Percentiles rank a stretch among this genome's conserved stretches.
Evolutionary conservation across 345 rosid genomes (phyloP).

Genomic region (Linum lewisii): DNA sequence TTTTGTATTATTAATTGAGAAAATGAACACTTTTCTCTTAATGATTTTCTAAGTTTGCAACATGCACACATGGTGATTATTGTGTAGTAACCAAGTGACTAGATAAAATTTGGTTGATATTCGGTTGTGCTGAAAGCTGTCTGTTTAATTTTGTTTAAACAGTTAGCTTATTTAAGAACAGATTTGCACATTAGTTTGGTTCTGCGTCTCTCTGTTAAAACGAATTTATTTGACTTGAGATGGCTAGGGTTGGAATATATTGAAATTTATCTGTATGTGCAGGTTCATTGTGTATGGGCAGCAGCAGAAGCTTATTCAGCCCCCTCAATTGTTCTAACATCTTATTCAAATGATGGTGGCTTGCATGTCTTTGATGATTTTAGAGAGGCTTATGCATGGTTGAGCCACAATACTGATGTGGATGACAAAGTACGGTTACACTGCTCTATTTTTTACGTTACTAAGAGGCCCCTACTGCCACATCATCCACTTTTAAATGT

Average conservation of each 20-base stretch:
- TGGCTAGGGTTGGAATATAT: not conserved
- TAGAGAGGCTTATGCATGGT: slow-evolving; percentile 96
- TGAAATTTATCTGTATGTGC: slow-evolving; percentile 8
- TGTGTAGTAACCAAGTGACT: not conserved
- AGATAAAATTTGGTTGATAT: not conserved
- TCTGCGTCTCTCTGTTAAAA: not conserved
- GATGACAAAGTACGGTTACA: slow-evolving; percentile 77
- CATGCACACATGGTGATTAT: not conserved
- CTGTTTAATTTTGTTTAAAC: no score
- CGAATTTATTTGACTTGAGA: not conserved
- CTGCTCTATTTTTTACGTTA: not conserved
- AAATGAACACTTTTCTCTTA: not conserved
- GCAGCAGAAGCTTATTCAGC: slow-evolving; percentile 99
- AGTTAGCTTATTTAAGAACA: no score
- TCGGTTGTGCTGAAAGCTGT: not conserved
- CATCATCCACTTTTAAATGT: not conserved
- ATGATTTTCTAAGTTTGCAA: not conserved
- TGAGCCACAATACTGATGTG: slow-evolving; percentile 94
- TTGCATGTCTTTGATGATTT: slow-evolving; percentile 96
- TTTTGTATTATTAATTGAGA: not conserved
- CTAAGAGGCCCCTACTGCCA: no score
- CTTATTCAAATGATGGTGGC: slow-evolving; percentile 57
- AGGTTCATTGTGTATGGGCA: slow-evolving; percentile 99
- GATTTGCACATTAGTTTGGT: not conserved
- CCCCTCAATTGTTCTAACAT: slow-evolving; percentile 90